phyloP scores from a whole-genome alignment of 176 grass and related monocot species.

The Chrysopogon serrulatus region DNA sequence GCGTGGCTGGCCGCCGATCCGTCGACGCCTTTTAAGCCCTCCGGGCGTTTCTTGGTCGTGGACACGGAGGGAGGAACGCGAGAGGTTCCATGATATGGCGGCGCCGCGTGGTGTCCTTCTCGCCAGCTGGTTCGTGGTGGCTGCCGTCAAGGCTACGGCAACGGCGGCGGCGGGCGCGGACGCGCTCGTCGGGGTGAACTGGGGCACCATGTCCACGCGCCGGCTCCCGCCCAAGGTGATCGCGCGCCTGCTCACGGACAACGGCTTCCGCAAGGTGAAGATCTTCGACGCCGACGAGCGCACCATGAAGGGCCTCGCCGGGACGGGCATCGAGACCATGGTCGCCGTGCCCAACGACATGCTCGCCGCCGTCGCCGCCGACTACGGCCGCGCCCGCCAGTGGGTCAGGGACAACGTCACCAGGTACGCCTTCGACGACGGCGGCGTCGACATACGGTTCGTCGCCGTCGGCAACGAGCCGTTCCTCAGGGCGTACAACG shows the following conservation, averaged over 20 bases:
- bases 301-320: slow-evolving; percentile 43
- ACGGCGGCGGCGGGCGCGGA: not conserved
- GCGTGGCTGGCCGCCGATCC: not conserved
- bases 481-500: slow-evolving; percentile 64
- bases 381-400: slow-evolving; percentile 30
- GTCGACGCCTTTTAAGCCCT: slow-evolving; percentile 1
- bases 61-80: not conserved
- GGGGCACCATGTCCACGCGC: slow-evolving; percentile 68
- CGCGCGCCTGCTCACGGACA: slow-evolving; percentile 49
- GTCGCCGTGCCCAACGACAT: slow-evolving; percentile 69
- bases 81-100: not conserved
- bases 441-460: slow-evolving; percentile 68
- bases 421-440: slow-evolving; percentile 45
- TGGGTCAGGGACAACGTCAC: slow-evolving; percentile 78
- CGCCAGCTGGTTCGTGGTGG: not conserved
- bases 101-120: not conserved
- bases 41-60: not conserved
- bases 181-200: slow-evolving; percentile 68
- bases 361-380: slow-evolving; percentile 44
- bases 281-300: slow-evolving; percentile 65
- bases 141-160: not conserved
- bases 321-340: slow-evolving; percentile 74
- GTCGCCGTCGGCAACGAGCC: slow-evolving; percentile 82
- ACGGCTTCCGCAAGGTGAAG: slow-evolving; percentile 66
- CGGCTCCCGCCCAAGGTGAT: slow-evolving; percentile 54